A percentile compares a stretch with the other conserved stretches of the same genome.
phyloP scores from a whole-genome alignment of 1,284 basidiomycete genomes.

The Apiotrichum laibachii region DNA sequence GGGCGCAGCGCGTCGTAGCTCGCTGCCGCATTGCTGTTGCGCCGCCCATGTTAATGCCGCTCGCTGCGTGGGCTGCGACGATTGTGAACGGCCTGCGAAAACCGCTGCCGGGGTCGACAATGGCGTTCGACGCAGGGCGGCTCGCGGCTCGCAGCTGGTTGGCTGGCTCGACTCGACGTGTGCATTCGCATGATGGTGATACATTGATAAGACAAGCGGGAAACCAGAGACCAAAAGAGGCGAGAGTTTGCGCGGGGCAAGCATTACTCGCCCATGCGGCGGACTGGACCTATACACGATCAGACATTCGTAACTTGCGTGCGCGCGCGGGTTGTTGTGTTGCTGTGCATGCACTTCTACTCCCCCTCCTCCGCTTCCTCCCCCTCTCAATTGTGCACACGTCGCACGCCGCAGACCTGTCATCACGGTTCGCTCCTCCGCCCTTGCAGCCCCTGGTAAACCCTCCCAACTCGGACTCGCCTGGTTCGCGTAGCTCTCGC shows the following conservation, averaged over 20 bases:
- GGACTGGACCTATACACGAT: slow-evolving; percentile 4
- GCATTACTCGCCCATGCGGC: not conserved
- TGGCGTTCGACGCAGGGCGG: too few species aligned
- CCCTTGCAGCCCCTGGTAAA: not conserved
- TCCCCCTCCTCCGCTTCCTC: not conserved
- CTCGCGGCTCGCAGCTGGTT: too few species aligned
- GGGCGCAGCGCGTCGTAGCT: too few species aligned
- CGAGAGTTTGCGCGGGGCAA: not conserved
- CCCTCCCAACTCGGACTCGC: not conserved
- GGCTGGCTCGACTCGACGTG: not conserved
- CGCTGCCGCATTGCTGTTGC: too few species aligned
- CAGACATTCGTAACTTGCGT: not conserved
- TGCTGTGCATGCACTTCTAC: slow-evolving; percentile 1
- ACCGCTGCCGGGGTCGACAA: too few species aligned
- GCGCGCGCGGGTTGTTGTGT: not conserved
- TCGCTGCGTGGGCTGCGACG: too few species aligned
- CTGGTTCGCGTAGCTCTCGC: not conserved
- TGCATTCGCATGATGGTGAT: slow-evolving; percentile 8
- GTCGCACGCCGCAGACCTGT: not conserved
- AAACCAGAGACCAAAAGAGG: slow-evolving; percentile 8
- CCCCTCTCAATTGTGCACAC: not conserved
- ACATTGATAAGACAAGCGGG: slow-evolving; percentile 8
- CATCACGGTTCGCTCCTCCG: not conserved
- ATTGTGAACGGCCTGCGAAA: too few species aligned
- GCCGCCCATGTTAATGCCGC: too few species aligned